Conservation (phyloP, 805 yeast species). For the Candida piceae region DNA sequence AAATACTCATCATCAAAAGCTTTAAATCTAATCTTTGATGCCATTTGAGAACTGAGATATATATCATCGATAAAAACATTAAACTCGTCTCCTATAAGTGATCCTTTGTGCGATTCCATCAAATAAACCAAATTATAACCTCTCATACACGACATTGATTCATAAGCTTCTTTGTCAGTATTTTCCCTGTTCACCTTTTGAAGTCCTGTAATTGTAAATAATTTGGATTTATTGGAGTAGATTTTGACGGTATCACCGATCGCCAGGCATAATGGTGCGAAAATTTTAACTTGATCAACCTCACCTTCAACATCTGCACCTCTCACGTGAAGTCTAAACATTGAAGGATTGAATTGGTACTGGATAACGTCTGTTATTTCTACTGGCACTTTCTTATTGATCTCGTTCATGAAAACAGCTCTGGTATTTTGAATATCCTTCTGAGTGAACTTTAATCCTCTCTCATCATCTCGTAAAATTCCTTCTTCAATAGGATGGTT, state of each 20-base stretch:
- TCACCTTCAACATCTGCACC: constrained; percentile 32
- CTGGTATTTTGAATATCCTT: constrained; percentile 7
- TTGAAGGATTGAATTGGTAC: not conserved
- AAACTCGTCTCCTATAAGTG: constrained; percentile 14
- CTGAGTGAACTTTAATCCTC: not conserved
- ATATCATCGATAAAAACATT: constrained; percentile 26
- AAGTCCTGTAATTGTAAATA: constrained; percentile 45
- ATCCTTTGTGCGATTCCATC: constrained; percentile 21
- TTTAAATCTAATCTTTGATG: constrained; percentile 25
- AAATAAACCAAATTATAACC: constrained; percentile 52
- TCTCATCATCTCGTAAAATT: not conserved
- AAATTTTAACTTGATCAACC: constrained; percentile 28
- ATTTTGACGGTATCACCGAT: constrained; percentile 50
- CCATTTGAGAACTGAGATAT: constrained; percentile 28
- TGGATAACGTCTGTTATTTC: constrained; percentile 5
- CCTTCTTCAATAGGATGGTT: not conserved
- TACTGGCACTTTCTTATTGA: constrained; percentile 9
- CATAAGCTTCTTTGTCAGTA: not conserved
- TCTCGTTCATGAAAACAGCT: constrained; percentile 12
- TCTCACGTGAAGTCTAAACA: not conserved
- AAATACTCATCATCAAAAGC: constrained; percentile 12
- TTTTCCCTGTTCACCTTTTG: constrained; percentile 7
- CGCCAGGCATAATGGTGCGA: constrained; percentile 44
- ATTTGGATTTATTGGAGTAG: constrained; percentile 23
- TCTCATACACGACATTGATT: constrained; percentile 47